A percentile compares a stretch with the other conserved stretches of the same genome.
These are phyloP conservation scores for Zymoseptoria passerinii DNA, from an alignment of 2,329 filamentous ascomycete genomes.

Conservation along the genomic window DNA sequence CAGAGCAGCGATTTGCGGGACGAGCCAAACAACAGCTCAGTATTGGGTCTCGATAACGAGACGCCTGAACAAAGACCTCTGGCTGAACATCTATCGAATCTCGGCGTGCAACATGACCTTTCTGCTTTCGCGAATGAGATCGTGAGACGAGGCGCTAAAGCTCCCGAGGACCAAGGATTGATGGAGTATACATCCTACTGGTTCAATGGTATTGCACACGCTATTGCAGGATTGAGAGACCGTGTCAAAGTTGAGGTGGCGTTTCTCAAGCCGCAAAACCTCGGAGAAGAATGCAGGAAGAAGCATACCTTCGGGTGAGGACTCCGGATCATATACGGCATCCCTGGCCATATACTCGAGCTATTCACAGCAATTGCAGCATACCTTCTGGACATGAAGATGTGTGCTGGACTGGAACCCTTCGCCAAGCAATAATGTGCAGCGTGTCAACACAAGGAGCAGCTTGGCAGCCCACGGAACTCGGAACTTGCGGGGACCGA, in stretches of 20 bases:
- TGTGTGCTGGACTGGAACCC: too few species aligned
- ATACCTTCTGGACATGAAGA: too few species aligned
- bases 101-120: background rate
- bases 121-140: conserved; percentile 1
- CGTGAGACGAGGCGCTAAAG: background rate
- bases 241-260: background rate
- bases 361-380: too few species aligned
- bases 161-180: background rate
- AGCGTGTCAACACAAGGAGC: too few species aligned
- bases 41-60: too few species aligned
- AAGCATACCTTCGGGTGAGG: too few species aligned
- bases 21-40: too few species aligned
- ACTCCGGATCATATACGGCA: too few species aligned
- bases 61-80: background rate
- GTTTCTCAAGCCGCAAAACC: background rate
- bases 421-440: too few species aligned
- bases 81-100: background rate
- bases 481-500: background rate
- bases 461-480: background rate
- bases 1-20: background rate
- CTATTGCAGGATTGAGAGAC: background rate
- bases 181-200: background rate
- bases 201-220: background rate
- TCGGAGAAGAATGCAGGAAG: background rate
- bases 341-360: too few species aligned